Evolutionary conservation across 2,329 filamentous ascomycete genomes (phyloP).

Genomic region (Colletotrichum sp.): DNA sequence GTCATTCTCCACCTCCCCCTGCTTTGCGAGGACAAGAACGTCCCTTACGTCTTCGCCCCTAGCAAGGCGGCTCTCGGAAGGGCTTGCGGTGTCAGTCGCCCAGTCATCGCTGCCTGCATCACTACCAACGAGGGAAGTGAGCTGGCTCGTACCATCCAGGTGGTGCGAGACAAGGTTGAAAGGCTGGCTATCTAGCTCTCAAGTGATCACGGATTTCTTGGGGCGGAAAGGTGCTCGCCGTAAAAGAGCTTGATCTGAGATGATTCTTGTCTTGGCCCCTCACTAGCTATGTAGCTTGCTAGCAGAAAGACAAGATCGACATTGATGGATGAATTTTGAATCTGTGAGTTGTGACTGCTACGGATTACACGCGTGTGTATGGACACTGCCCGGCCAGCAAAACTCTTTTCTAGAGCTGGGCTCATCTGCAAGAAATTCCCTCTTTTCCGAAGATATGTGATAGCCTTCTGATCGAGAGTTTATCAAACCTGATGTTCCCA

Average conservation of each 20-base stretch:
- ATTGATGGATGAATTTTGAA: background rate
- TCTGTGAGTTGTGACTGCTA: background rate
- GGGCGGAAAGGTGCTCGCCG: background rate
- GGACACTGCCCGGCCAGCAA: no score
- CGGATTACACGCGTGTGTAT: no score
- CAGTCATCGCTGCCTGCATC: slow-evolving; percentile 86
- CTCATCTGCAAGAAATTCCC: no score
- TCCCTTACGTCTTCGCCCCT: slow-evolving; percentile 71
- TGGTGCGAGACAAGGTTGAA: slow-evolving; percentile 94
- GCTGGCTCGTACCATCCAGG: slow-evolving; percentile 83
- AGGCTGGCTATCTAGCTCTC: slow-evolving; percentile 85
- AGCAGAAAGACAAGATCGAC: background rate
- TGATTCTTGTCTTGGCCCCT: background rate
- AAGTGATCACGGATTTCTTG: background rate
- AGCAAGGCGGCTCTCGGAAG: slow-evolving; percentile 84
- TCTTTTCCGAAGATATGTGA: background rate
- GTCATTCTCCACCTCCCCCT: slow-evolving; percentile 90
- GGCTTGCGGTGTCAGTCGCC: slow-evolving; percentile 84
- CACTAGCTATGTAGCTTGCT: background rate
- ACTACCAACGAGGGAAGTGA: slow-evolving; percentile 91
- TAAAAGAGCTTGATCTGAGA: background rate
- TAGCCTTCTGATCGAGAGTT: background rate
- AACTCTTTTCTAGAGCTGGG: no score
- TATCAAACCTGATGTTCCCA: background rate
- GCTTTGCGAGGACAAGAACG: slow-evolving; percentile 80